Percentiles rank a stretch among this genome's conserved stretches.
Conservation (phyloP, 129 eudicot species). For the Apium graveolens region DNA sequence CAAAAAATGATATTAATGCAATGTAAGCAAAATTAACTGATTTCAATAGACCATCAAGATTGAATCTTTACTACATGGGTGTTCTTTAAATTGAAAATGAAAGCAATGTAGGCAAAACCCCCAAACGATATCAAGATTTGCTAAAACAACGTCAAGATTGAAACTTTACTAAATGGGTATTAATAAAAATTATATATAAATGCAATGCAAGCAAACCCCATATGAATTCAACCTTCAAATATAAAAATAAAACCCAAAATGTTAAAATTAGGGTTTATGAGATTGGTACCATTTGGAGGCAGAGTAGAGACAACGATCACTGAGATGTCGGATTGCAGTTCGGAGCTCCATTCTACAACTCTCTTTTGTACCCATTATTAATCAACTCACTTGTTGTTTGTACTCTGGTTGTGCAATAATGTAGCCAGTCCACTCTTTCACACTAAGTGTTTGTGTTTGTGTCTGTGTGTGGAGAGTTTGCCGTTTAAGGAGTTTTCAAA, state of each 20-base stretch:
- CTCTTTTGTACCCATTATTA: conserved; percentile 56
- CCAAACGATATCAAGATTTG: neutral
- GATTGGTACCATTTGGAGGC: conserved; percentile 78
- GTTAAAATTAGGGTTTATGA: conserved; percentile 10
- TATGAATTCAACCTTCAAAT: neutral
- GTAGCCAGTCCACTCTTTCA: neutral
- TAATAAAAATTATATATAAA: neutral
- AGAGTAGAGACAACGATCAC: conserved; percentile 81
- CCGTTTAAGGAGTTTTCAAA: neutral
- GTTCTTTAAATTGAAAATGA: neutral
- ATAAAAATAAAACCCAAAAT: neutral
- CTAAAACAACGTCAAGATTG: neutral
- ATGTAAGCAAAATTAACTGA: neutral
- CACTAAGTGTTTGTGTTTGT: too few species aligned
- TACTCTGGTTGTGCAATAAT: too few species aligned
- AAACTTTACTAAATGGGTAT: neutral
- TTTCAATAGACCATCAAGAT: neutral
- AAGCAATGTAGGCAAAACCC: neutral
- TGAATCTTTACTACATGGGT: neutral
- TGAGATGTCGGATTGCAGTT: conserved; percentile 75
- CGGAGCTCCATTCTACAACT: conserved; percentile 90
- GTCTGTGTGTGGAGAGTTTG: neutral
- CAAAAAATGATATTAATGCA: neutral
- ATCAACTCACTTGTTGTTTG: neutral
- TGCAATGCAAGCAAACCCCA: neutral